phyloP scores from a whole-genome alignment of 139 green algal genomes.

The Penium margaritaceum region DNA sequence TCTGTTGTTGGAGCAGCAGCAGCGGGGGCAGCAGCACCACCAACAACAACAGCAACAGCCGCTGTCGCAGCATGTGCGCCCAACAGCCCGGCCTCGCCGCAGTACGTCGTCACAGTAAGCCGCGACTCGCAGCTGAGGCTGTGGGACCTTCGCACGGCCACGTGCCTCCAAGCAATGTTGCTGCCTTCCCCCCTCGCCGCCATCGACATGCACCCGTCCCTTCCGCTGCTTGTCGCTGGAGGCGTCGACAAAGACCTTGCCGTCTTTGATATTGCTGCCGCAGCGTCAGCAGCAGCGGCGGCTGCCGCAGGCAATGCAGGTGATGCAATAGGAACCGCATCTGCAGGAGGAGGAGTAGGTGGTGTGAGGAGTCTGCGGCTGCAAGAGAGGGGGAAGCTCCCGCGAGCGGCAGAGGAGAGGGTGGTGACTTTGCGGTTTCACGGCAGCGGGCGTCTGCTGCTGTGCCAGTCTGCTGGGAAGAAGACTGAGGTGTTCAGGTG shows the following conservation, averaged over 20 bases:
- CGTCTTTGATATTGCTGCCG: constrained; percentile 54
- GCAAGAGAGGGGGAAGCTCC: neutral
- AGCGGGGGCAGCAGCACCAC: too few relatives aligned
- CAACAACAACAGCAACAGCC: too few relatives aligned
- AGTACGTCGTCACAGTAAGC: too few relatives aligned
- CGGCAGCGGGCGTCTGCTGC: constrained; percentile 54
- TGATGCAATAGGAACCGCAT: neutral
- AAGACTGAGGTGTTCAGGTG: constrained; percentile 73
- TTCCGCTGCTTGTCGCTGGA: constrained; percentile 61
- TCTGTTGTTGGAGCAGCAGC: too few relatives aligned
- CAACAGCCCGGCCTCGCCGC: too few relatives aligned
- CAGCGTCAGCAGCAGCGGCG: too few relatives aligned
- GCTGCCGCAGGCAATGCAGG: neutral
- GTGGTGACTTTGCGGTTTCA: constrained; percentile 62
- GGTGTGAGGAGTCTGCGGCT: constrained; percentile 12
- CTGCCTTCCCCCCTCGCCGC: too few relatives aligned
- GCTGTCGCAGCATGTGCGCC: too few relatives aligned
- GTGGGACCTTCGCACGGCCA: constrained; percentile 80
- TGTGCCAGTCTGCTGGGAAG: constrained; percentile 66
- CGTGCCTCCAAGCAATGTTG: too few relatives aligned
- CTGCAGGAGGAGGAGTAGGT: neutral
- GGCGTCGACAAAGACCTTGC: constrained; percentile 64
- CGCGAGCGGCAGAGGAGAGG: constrained; percentile 57
- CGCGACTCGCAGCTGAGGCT: constrained; percentile 70
- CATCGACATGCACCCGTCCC: constrained; percentile 41